Percentiles rank a stretch among this genome's conserved stretches.
phyloP scores from a whole-genome alignment of 768 basidiomycete species.

The Paxillus ammoniavirescens region DNA sequence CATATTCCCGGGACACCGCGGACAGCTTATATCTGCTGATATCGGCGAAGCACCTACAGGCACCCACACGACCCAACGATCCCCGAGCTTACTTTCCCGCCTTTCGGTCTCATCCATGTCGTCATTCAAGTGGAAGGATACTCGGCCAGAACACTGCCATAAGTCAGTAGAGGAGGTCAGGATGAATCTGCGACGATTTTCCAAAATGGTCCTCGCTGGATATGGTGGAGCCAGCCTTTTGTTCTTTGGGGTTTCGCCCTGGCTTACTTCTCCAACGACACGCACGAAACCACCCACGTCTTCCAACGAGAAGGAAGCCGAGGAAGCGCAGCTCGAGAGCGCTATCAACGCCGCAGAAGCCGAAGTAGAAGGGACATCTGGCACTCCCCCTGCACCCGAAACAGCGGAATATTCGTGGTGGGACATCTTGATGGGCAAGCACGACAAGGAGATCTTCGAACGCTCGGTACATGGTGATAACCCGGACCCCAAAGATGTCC shows the following conservation, averaged over 20 bases:
- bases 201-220: conserved; percentile 80
- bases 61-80: conserved; percentile 31
- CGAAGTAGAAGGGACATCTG: conserved; percentile 46
- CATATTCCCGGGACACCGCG: conserved; percentile 61
- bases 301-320: conserved; percentile 44
- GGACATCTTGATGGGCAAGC: conserved; percentile 75
- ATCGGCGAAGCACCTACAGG: conserved; percentile 59
- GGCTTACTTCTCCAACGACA: conserved; percentile 25
- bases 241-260: conserved; percentile 69
- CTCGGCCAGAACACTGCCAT: conserved; percentile 18
- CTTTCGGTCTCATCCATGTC: conserved; percentile 28
- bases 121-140: conserved; percentile 23
- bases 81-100: conserved; percentile 25
- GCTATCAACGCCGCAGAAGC: conserved; percentile 73
- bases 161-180: conserved; percentile 53
- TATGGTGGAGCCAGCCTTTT: conserved; percentile 81
- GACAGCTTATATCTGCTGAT: conserved; percentile 78
- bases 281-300: conserved; percentile 25
- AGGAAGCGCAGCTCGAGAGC: conserved; percentile 60
- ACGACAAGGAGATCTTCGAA: conserved; percentile 83
- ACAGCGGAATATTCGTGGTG: conserved; percentile 69
- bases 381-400: conserved; percentile 26
- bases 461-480: conserved; percentile 42
- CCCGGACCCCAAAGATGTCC: conserved; percentile 19
- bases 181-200: conserved; percentile 69